A percentile compares a stretch with the other conserved stretches of the same genome.
These are phyloP conservation scores for Aureobasidium pullulans DNA, from an alignment of 2,329 filamentous ascomycete genomes.

Conservation along the genomic window DNA sequence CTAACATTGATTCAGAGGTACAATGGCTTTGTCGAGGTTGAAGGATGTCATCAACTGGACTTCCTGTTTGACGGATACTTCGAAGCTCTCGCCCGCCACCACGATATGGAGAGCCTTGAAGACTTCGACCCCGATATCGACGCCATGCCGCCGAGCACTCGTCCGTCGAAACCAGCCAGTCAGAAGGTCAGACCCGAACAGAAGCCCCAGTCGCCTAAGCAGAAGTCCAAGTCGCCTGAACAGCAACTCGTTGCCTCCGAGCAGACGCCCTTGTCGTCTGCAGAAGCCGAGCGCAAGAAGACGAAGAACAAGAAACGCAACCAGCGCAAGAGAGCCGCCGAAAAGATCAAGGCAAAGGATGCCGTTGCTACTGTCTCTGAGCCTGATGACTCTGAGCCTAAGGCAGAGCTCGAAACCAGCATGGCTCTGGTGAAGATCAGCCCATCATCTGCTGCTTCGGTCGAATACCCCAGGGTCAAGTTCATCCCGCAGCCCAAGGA, in stretches of 20 bases:
- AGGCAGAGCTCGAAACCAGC: background rate
- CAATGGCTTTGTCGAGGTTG: background rate
- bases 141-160: too few species aligned
- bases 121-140: background rate
- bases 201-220: background rate
- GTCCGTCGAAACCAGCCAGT: background rate
- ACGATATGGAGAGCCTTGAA: background rate
- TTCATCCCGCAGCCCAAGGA: background rate
- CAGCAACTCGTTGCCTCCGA: background rate
- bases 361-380: background rate
- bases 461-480: background rate
- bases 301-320: constrained; percentile 10
- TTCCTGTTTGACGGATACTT: constrained; percentile 9
- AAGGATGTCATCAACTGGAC: background rate
- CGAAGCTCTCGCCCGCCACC: background rate
- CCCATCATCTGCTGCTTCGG: background rate
- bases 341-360: constrained; percentile 2
- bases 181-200: too few species aligned
- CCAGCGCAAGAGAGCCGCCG: constrained; percentile 4
- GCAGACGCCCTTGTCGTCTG: background rate
- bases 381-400: background rate
- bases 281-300: background rate
- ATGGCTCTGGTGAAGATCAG: constrained; percentile 1
- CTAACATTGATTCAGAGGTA: background rate
- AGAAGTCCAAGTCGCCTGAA: too few species aligned